Base-by-base conservation (phyloP, 805 yeast genomes). In the Starmerella kuoi region DNA sequence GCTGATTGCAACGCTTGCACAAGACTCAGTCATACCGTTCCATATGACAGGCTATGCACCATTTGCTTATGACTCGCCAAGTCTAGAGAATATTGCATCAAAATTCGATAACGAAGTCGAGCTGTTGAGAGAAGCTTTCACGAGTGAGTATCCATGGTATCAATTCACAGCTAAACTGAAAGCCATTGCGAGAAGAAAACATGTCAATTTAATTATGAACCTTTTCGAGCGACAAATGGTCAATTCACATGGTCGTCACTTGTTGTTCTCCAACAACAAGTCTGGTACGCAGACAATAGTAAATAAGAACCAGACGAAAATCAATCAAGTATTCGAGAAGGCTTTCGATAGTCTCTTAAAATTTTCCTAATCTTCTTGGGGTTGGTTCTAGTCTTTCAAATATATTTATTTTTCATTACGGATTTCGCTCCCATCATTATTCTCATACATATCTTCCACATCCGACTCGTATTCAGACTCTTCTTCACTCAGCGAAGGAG, bases 401-500 rank as follows among this genome's bases (percentile, higher is more conserved):
- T n/a, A n/a, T n/a, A n/a, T n/a, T n/a, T n/a, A n/a, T n/a, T n/a
- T n/a, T n/a, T n/a, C n/a, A n/a, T n/a, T n/a, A n/a, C n/a, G n/a
- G n/a, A n/a, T n/a, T n/a, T n/a, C n/a, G n/a, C n/a, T n/a, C n/a
- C 21, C 34, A 14, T 23, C 28, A 9, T 38, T 24, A 17, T 5
- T 25, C 17, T 38, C 30, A 18, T 5, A 37, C 14, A 34, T 42
- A 4, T 23, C 28, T n/a, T 18, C 31, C 12, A 31, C 46, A 5
- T 35, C 37, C 19, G 37, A 41, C 4, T 46, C 48, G 15, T 52
- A 51, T 8, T 40, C 39, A 15, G 17, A 19, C 28, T 48, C 50
- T 3, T 51, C 51, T 18, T 57, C 60, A 5, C 51, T 54, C 25
- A 50, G 55, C n/a, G 45, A 37, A 1, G 55, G 55, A 5, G 57